A percentile compares a stretch with the other conserved stretches of the same genome.
These are phyloP conservation scores for Nicotiana knightiana DNA, from an alignment of 257 asterid genomes.

Conservation along the genomic window DNA sequence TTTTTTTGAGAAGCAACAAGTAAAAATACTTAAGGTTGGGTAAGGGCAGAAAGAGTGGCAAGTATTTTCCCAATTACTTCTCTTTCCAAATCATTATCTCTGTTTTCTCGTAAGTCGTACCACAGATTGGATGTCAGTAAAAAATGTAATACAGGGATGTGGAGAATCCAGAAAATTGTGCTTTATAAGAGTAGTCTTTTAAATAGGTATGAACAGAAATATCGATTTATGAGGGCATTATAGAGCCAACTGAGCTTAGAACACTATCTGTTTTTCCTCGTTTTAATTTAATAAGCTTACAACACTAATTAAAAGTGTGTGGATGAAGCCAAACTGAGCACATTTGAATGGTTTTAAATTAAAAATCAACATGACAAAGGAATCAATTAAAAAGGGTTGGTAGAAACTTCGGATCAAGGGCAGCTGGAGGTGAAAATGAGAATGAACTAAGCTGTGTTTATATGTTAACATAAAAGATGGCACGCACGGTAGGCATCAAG, in stretches of 20 bases:
- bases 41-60: background rate
- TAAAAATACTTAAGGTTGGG: background rate
- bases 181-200: background rate
- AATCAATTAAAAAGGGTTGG: background rate
- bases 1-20: background rate
- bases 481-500: too few species aligned
- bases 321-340: constrained; percentile 5
- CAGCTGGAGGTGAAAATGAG: constrained; percentile 4
- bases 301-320: background rate
- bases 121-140: background rate
- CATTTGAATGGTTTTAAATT: background rate
- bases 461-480: too few species aligned
- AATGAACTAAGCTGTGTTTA: background rate
- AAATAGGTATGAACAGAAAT: background rate
- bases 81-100: constrained; percentile 1
- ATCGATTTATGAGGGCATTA: background rate
- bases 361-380: background rate
- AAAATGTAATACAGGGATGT: background rate
- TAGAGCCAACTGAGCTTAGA: background rate
- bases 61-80: constrained; percentile 1
- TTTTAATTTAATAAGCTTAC: background rate
- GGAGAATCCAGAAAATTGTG: background rate
- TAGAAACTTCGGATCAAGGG: background rate
- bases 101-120: background rate
- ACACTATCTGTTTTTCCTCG: background rate